Conservation (phyloP, 139 green algal genomes). For the Asterochloris sp. region DNA sequence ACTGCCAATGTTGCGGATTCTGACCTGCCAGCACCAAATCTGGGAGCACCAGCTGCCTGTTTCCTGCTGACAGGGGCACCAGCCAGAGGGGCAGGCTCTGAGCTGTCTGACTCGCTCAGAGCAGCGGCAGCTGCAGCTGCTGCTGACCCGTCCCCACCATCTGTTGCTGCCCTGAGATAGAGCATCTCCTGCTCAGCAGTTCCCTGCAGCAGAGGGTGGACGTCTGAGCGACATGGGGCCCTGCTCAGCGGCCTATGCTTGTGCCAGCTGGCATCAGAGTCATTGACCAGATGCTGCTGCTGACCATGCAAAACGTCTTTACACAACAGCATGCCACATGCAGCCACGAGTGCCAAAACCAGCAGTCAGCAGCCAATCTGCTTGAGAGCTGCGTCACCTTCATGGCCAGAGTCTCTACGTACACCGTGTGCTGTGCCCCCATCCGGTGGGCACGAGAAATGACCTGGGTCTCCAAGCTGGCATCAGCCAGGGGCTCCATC, state of each 20-base stretch:
- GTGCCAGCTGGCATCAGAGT: too few relatives aligned
- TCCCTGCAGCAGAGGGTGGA: background rate
- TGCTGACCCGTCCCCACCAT: background rate
- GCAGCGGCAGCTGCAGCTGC: background rate
- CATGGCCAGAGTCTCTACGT: constrained; percentile 88
- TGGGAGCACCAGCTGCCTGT: too few relatives aligned
- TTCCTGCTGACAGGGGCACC: too few relatives aligned
- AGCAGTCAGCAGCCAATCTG: background rate
- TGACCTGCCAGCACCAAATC: too few relatives aligned
- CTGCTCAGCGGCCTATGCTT: too few relatives aligned
- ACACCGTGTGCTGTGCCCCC: constrained; percentile 61
- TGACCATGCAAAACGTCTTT: too few relatives aligned
- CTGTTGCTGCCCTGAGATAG: background rate
- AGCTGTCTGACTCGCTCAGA: background rate
- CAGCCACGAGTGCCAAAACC: too few relatives aligned
- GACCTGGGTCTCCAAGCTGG: constrained; percentile 72
- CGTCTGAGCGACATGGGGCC: too few relatives aligned
- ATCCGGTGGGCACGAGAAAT: constrained; percentile 85
- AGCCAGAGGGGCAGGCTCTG: background rate
- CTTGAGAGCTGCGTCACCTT: constrained; percentile 54
- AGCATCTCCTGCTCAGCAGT: constrained; percentile 18
- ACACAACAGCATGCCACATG: too few relatives aligned
- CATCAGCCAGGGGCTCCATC: constrained; percentile 92
- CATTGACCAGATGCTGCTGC: too few relatives aligned
- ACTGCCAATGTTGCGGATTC: too few relatives aligned